Conservation (phyloP, 768 basidiomycete species). For the Lentinula sp. region DNA sequence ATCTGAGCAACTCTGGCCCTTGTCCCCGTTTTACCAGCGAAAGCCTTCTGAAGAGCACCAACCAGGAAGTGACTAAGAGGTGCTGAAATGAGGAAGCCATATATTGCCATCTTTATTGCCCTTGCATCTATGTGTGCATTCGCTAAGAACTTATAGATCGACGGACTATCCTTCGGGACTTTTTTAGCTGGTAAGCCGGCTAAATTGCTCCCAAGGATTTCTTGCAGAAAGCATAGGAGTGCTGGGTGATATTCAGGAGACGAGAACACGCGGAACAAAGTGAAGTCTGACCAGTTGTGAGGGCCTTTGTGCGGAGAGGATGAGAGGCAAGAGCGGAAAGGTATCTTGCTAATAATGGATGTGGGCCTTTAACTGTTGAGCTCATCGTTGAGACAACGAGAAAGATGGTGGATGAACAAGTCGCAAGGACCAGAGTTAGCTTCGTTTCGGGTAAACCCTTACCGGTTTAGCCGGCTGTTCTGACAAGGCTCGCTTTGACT, state of each 20-base stretch:
- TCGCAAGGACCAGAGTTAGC: too few species aligned
- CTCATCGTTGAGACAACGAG: not conserved
- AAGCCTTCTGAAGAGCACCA: constrained; percentile 64
- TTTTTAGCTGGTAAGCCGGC: constrained; percentile 52
- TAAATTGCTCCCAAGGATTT: constrained; percentile 70
- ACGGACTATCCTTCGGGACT: constrained; percentile 48
- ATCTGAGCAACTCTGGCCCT: constrained; percentile 66
- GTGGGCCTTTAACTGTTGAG: not conserved
- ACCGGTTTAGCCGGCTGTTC: too few species aligned
- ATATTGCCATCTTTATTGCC: constrained; percentile 79
- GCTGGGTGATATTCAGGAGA: constrained; percentile 20
- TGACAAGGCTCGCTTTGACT: not conserved
- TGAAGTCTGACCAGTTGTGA: constrained; percentile 54
- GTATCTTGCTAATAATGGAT: constrained; percentile 54
- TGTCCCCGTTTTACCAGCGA: constrained; percentile 65
- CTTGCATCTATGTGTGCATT: constrained; percentile 56
- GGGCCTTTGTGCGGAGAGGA: constrained; percentile 75
- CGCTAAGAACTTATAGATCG: constrained; percentile 45
- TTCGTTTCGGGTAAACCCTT: not conserved
- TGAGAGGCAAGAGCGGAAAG: constrained; percentile 58
- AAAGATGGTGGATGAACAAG: not conserved
- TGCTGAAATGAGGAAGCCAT: constrained; percentile 80
- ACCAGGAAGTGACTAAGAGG: constrained; percentile 75
- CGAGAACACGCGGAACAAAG: constrained; percentile 10
- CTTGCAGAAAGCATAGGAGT: constrained; percentile 64